Evolutionary conservation across 75 land plant species (phyloP), one percentile per base, ranked within the genome.

Genomic region (Isoetes taiwanensis): DNA sequence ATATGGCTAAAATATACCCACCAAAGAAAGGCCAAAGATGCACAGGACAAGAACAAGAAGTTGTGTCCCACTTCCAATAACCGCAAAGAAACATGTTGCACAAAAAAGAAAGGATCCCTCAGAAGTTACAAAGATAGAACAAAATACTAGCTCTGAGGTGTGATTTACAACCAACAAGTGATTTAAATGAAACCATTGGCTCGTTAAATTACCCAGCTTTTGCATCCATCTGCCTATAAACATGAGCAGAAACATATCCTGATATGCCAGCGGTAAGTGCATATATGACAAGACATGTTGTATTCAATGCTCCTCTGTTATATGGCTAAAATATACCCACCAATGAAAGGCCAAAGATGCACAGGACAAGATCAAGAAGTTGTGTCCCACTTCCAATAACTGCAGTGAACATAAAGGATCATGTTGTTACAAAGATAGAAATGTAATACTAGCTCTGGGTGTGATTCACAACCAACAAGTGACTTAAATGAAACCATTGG

Each of bases 191-290:
- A n/a, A n/a, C n/a, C n/a, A n/a, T n/a, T n/a, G n/a, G n/a, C n/a
- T n/a, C n/a, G n/a, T n/a, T n/a, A n/a, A n/a, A n/a, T 61, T 74
- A 84, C 88, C 88, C 84, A 80, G 43, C 69, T 68, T 27, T 42
- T 68, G 65, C 84, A 41, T 52, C 75, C 39, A 76, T 73, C 43
- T 77, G 84, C 40, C 30, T 43, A 59, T 80, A 65, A 58, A 72
- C 71, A 19, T 76, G 72, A 33, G 76, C 42, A 20, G 88, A 46
- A 42, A 59, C 59, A 54, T 77, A 84, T 17, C 88, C 84, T 39
- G 84, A 79, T 69, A 80, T 64, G 27, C 70, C 66, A 29, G 84
- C 80, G 19, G 88, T 80, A 31, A 83, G 70, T 14, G 80, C 63
- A 59, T 83, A 83, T 12, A 70, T 56, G 10, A 77, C 40, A 32